These are phyloP conservation scores for Pichia ethanolica DNA, from an alignment of 805 yeast species.

Conservation along the genomic window DNA sequence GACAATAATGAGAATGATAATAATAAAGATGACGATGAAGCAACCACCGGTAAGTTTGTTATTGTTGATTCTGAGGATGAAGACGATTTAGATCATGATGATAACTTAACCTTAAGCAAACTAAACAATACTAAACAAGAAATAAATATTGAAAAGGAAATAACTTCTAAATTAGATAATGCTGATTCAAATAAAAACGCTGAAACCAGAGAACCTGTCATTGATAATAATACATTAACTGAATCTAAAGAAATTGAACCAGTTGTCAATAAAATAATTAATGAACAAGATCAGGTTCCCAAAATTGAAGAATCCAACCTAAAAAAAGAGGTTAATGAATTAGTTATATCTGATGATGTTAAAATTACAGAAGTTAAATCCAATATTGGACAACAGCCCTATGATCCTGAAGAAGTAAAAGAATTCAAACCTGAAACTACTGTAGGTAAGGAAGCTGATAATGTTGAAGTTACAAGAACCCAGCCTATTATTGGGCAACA, in stretches of 20 bases:
- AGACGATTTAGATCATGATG: neutral
- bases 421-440: no score
- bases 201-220: no score
- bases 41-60: neutral
- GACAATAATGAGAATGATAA: neutral
- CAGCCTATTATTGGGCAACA: no score
- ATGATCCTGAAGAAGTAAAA: neutral
- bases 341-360: neutral
- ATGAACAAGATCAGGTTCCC: neutral
- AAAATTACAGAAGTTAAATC: neutral
- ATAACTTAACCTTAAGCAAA: neutral
- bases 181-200: no score
- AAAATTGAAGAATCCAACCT: neutral
- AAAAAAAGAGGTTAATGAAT: no score
- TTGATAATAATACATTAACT: no score
- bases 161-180: no score
- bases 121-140: neutral
- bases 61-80: conserved; percentile 4
- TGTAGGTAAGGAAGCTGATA: no score
- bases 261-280: no score
- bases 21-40: neutral
- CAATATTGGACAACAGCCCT: neutral
- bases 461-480: neutral
- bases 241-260: no score
- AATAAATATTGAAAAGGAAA: neutral